Conservation (phyloP, 2,329 filamentous ascomycete species). For the Mycosphaerella sp. region DNA sequence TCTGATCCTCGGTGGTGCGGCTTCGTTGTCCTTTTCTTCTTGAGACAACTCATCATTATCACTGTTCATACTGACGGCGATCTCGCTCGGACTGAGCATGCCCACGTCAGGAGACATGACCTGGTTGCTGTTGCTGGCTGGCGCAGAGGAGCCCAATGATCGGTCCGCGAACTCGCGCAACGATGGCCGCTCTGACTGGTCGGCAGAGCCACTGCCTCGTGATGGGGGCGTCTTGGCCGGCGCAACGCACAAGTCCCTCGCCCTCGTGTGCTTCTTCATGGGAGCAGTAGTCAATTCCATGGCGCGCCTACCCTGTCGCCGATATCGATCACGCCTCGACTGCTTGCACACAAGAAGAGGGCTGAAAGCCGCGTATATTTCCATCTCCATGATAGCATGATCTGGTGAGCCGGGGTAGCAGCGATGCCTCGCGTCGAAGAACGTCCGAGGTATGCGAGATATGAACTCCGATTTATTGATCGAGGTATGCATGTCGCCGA, state of each 20-base stretch:
- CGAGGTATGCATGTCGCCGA: slow-evolving; percentile 31
- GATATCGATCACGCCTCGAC: slow-evolving; percentile 9
- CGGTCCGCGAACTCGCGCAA: slow-evolving; percentile 28
- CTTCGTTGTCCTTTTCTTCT: slow-evolving; percentile 20
- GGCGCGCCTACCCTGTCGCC: slow-evolving; percentile 12
- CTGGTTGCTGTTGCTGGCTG: slow-evolving; percentile 22
- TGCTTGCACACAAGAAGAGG: slow-evolving; percentile 32
- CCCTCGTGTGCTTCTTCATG: slow-evolving; percentile 3
- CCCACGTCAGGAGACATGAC: slow-evolving; percentile 21
- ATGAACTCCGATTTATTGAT: slow-evolving; percentile 26
- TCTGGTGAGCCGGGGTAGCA: slow-evolving; percentile 42
- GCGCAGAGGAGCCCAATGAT: slow-evolving; percentile 15
- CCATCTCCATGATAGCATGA: slow-evolving; percentile 40
- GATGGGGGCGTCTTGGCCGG: slow-evolving; percentile 9
- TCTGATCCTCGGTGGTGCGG: slow-evolving; percentile 28
- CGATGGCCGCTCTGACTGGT: slow-evolving; percentile 15
- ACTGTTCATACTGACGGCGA: slow-evolving; percentile 30
- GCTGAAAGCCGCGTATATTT: slow-evolving; percentile 44
- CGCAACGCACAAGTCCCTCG: background rate
- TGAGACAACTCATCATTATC: slow-evolving; percentile 26
- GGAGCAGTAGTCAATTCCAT: slow-evolving; percentile 7
- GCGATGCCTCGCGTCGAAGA: slow-evolving; percentile 42
- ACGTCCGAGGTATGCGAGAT: slow-evolving; percentile 39
- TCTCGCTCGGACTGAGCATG: slow-evolving; percentile 36
- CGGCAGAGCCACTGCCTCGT: slow-evolving; percentile 10